Base-by-base conservation (phyloP, 2,329 filamentous ascomycete species). In the Arthrocladium fulminans region DNA sequence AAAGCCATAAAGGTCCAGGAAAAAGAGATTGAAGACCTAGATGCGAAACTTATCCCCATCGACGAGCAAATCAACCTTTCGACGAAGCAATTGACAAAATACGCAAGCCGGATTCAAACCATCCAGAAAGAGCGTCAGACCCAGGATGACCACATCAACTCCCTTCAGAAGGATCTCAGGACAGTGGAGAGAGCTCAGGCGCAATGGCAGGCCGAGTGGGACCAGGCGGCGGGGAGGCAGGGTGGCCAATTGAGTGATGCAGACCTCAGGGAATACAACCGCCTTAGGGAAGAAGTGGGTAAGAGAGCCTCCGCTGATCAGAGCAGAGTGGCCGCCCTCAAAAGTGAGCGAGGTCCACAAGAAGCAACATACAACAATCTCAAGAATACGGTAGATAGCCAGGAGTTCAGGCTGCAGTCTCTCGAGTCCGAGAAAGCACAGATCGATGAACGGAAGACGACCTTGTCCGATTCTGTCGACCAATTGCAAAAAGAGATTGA, bases 61-160 rank as follows among this genome's bases (percentile, higher is more conserved):
- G 83, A 95, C 45, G 88, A 96, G 65, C 97, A 97, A 69, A 84
- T 98, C 32, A 77, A 81, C 43, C 83, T 94, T 53, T 86, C 84
- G 5, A 80, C 74, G 12, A 77, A 79, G 53, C 84, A 89, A 53
- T 74, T 88, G 30, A 79, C 82, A 44, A 79, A 75, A 52, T 78
- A 86, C 49, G 76, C 81, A 51, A 76, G 75, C 32, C 80, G 85
- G 50, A 81, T 88, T 41, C 75, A 79, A 2, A 78, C 81, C 20
- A 80, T 95, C 29, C 73, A 73, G 42, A 88, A 86, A 62, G 87
- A 96, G 61, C 80, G 83, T 15, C 83, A 89, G 39, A 73, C 78
- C 15, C 85, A 95, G 61, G 72, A 75, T 6, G 73, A 75, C 48
- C 75, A 77, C 17, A 81, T 88, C 32, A 76, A 84, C 48, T 84